These are phyloP conservation scores for Colletotrichum tamarilloi DNA, from an alignment of 2,329 filamentous ascomycete genomes.

Conservation along the genomic window DNA sequence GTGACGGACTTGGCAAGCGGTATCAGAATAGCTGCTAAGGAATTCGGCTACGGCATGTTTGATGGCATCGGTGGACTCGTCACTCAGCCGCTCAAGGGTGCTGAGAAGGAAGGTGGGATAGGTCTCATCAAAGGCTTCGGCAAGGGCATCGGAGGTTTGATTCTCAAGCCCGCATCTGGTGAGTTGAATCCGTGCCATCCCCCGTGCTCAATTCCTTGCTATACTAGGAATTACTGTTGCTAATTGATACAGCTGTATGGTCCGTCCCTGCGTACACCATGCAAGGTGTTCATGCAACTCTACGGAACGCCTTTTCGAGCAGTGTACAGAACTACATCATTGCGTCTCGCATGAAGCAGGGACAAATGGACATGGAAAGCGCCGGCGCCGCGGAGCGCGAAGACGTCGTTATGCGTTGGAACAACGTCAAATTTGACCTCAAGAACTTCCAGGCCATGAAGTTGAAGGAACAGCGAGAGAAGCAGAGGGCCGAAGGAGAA, in stretches of 20 bases:
- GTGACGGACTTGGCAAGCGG: slow-evolving; percentile 83
- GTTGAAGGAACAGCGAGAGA: slow-evolving; percentile 55
- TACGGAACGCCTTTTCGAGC: slow-evolving; percentile 76
- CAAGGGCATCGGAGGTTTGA: slow-evolving; percentile 83
- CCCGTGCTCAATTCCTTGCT: too few relatives aligned
- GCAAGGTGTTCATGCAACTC: slow-evolving; percentile 83
- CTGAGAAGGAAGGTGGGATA: slow-evolving; percentile 56
- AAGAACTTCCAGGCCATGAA: slow-evolving; percentile 68
- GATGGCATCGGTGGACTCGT: slow-evolving; percentile 85
- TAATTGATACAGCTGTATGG: slow-evolving; percentile 63
- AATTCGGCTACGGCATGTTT: slow-evolving; percentile 81
- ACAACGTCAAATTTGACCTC: slow-evolving; percentile 68
- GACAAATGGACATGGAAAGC: slow-evolving; percentile 71
- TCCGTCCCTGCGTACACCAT: slow-evolving; percentile 83
- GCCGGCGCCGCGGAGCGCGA: slow-evolving; percentile 68
- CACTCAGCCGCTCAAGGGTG: slow-evolving; percentile 77
- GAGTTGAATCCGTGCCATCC: slow-evolving; percentile 43
- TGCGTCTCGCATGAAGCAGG: slow-evolving; percentile 80
- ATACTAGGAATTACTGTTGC: not conserved
- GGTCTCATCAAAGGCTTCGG: slow-evolving; percentile 84
- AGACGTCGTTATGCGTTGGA: slow-evolving; percentile 75
- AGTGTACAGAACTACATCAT: slow-evolving; percentile 84
- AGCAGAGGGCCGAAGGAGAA: slow-evolving; percentile 37
- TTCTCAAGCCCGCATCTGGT: slow-evolving; percentile 86
- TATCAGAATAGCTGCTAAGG: slow-evolving; percentile 80